Conservation (phyloP, 345 rosid genomes). For the Eucalyptus cloeziana region DNA sequence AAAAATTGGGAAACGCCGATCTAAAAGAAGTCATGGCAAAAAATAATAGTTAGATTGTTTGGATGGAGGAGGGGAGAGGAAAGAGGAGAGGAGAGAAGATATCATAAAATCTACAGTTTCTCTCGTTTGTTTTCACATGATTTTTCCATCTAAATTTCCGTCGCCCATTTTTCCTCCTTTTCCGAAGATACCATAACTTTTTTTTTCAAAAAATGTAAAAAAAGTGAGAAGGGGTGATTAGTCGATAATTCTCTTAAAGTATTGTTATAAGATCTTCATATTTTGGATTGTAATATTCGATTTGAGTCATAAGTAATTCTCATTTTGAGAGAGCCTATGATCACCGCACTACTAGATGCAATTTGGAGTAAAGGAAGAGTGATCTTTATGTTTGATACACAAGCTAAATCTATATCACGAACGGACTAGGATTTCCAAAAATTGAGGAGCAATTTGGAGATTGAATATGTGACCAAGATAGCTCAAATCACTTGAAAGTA, state of each 20-base stretch:
- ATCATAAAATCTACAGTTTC: not conserved
- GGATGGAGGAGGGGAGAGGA: not conserved
- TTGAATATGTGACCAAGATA: not conserved
- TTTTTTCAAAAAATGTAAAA: not conserved
- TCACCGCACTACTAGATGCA: not conserved
- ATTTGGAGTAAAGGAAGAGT: not conserved
- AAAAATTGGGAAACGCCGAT: not conserved
- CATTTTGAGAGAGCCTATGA: not conserved
- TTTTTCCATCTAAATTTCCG: not conserved
- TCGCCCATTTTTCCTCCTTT: not conserved
- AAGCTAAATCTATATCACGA: not conserved
- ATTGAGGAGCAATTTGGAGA: not conserved
- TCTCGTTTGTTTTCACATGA: not conserved
- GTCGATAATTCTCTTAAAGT: not conserved
- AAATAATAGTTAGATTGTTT: not conserved
- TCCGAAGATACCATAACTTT: not conserved
- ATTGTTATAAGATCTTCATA: not conserved
- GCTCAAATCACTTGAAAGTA: not conserved
- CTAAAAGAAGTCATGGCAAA: not conserved
- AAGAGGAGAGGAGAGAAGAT: not conserved
- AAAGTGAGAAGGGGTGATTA: not conserved
- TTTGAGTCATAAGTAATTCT: not conserved
- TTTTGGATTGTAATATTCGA: fast-evolving
- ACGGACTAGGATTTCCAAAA: not conserved
- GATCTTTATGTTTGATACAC: not conserved